Percentiles rank a stretch among this genome's conserved stretches.
phyloP scores from a whole-genome alignment of 208 protist species.

The Crithidia acanthocephali region DNA sequence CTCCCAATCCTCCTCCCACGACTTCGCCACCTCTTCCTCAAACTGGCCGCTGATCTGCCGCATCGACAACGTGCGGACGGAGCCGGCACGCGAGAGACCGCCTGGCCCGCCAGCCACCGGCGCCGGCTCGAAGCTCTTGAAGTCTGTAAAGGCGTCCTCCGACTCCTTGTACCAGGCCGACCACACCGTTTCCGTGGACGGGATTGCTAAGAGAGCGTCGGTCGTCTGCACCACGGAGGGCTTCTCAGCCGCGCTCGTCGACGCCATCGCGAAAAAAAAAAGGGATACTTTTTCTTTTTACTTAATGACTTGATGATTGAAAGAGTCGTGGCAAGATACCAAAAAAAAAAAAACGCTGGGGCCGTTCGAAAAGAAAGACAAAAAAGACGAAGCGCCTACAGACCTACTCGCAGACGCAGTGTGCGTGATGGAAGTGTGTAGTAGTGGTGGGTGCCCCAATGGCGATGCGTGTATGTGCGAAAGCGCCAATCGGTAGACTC shows the following conservation, averaged over 20 bases:
- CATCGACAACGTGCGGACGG: slow-evolving; percentile 76
- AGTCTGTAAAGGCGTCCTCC: slow-evolving; percentile 83
- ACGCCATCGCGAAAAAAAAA: background rate
- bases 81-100: slow-evolving; percentile 45
- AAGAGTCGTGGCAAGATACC: too few relatives aligned
- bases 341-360: too few relatives aligned
- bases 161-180: slow-evolving; percentile 85
- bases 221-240: slow-evolving; percentile 64
- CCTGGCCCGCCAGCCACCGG: slow-evolving; percentile 21
- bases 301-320: too few relatives aligned
- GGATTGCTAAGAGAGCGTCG: slow-evolving; percentile 50
- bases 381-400: too few relatives aligned
- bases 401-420: too few relatives aligned
- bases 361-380: too few relatives aligned
- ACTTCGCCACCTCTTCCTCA: slow-evolving; percentile 89
- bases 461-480: too few relatives aligned
- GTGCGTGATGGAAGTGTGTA: too few relatives aligned
- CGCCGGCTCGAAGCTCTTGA: slow-evolving; percentile 75
- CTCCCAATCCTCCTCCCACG: slow-evolving; percentile 93
- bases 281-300: background rate
- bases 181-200: slow-evolving; percentile 75
- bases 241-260: slow-evolving; percentile 21
- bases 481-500: too few relatives aligned
- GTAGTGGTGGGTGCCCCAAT: too few relatives aligned
- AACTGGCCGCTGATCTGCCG: slow-evolving; percentile 91